phyloP scores from a whole-genome alignment of 306 rosid species.

The Calophaca sinica region DNA sequence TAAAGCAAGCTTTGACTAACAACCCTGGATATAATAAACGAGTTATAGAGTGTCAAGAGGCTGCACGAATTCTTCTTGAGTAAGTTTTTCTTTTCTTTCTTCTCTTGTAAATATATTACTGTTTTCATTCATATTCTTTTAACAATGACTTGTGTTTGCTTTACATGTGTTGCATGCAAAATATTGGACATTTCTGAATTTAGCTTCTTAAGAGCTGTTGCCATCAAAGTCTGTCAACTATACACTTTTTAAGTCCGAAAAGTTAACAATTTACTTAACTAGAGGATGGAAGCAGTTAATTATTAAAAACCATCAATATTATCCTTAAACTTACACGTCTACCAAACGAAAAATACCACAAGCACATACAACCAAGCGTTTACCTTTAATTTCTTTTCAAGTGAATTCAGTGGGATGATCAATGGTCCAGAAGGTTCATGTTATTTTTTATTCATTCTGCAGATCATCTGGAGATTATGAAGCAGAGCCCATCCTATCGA shows the following conservation, averaged over 20 bases:
- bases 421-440: constrained; percentile 12
- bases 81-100: constrained; percentile 49
- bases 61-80: constrained; percentile 79
- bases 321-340: not conserved
- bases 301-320: not conserved
- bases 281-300: not conserved
- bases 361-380: not conserved
- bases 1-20: constrained; percentile 80
- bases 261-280: not conserved
- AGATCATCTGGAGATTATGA: constrained; percentile 73
- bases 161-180: constrained; percentile 12
- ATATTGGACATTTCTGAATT: constrained; percentile 26
- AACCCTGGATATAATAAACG: constrained; percentile 90
- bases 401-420: constrained; percentile 28
- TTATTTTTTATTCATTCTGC: constrained; percentile 46
- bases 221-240: constrained; percentile 7
- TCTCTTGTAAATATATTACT: not conserved
- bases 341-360: not conserved
- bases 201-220: constrained; percentile 7
- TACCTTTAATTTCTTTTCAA: constrained; percentile 9
- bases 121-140: not conserved
- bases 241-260: not conserved
- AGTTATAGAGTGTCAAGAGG: constrained; percentile 90
- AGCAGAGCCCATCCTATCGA: constrained; percentile 68
- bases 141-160: constrained; percentile 9